phyloP scores from a whole-genome alignment of 371 early-diverging fungal species.

The Saksenaea vasiformis region DNA sequence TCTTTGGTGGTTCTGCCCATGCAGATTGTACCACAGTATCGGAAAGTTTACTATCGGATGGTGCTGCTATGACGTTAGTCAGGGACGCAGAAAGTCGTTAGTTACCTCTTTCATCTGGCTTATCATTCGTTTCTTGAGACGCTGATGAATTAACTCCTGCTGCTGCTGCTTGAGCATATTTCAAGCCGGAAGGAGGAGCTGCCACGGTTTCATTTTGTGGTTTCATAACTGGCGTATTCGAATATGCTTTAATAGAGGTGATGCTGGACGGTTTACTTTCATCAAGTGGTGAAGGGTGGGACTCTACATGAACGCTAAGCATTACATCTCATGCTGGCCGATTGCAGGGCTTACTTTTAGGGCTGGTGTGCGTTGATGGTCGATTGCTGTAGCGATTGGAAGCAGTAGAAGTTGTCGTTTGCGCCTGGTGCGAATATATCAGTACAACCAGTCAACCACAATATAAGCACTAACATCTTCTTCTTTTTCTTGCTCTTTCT shows the following conservation, averaged over 20 bases:
- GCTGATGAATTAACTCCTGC: constrained; percentile 12
- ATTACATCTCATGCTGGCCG: not conserved
- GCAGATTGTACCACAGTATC: constrained; percentile 15
- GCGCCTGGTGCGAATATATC: not conserved
- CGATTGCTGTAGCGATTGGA: not conserved
- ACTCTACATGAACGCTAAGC: not conserved
- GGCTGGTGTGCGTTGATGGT: not conserved
- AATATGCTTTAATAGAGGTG: constrained; percentile 8
- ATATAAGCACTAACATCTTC: constrained; percentile 13
- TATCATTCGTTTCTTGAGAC: constrained; percentile 10
- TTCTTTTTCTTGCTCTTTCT: constrained; percentile 38
- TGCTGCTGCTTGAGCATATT: constrained; percentile 40
- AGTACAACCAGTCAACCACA: not conserved
- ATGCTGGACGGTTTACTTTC: constrained; percentile 9
- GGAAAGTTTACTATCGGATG: constrained; percentile 1
- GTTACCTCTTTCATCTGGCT: constrained; percentile 14
- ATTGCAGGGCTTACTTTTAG: not conserved
- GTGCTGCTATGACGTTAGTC: not conserved
- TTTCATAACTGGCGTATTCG: not conserved
- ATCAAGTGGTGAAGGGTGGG: not conserved
- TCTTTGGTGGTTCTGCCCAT: constrained; percentile 35
- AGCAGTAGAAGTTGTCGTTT: not conserved
- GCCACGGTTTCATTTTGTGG: not conserved
- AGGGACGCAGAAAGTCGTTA: not conserved
- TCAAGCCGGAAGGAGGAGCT: constrained; percentile 19